Conservation (phyloP, 1,284 basidiomycete genomes). For the Pseudozyma pruni region DNA sequence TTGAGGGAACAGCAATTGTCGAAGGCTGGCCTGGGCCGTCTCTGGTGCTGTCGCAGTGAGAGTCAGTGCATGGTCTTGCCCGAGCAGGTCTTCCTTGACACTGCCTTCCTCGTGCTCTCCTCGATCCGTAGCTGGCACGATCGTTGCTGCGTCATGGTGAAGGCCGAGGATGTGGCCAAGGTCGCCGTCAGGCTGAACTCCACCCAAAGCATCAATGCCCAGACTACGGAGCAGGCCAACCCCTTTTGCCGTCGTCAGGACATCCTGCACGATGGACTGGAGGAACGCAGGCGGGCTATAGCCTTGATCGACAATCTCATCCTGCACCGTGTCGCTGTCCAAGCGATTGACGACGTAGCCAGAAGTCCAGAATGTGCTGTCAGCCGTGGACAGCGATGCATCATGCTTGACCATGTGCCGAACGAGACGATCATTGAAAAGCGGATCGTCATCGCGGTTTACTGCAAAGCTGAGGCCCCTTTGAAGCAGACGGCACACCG, state of each 20-base stretch:
- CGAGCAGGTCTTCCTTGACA: background rate
- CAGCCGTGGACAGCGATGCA: slow-evolving; percentile 22
- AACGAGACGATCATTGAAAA: slow-evolving; percentile 39
- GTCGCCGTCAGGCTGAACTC: slow-evolving; percentile 22
- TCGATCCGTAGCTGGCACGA: background rate
- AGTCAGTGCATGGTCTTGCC: background rate
- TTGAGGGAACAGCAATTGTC: slow-evolving; percentile 16
- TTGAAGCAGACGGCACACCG: slow-evolving; percentile 26
- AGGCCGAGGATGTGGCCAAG: slow-evolving; percentile 25
- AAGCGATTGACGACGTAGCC: slow-evolving; percentile 14
- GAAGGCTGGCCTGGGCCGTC: slow-evolving; percentile 8
- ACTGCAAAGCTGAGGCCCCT: slow-evolving; percentile 43
- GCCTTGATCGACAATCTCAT: slow-evolving; percentile 5
- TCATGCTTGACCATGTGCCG: slow-evolving; percentile 33
- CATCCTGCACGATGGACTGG: slow-evolving; percentile 25
- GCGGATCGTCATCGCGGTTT: slow-evolving; percentile 20
- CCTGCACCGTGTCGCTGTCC: background rate
- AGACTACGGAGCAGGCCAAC: slow-evolving; percentile 46
- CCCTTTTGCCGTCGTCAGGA: slow-evolving; percentile 39
- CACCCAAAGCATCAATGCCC: slow-evolving; percentile 44
- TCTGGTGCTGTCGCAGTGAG: background rate
- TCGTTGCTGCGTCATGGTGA: background rate
- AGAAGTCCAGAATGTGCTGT: slow-evolving; percentile 30
- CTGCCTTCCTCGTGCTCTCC: background rate
- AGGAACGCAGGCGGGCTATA: slow-evolving; percentile 45